phyloP scores from a whole-genome alignment of 495 filamentous ascomycete genomes.

The Staphylotrichum longicolle region DNA sequence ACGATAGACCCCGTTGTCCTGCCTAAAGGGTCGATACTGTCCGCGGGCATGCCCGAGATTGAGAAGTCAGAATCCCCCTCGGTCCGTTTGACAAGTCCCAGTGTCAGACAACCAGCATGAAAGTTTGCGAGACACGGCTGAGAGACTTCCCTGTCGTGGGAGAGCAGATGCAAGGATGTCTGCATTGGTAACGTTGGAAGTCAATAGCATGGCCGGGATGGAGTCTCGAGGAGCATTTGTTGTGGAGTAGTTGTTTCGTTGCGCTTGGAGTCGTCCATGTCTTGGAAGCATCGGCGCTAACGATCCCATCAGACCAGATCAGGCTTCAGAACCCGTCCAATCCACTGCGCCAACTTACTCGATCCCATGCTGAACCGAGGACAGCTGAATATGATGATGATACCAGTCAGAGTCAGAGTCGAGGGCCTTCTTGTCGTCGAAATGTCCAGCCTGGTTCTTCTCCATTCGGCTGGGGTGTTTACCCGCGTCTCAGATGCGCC shows the following conservation, averaged over 20 bases:
- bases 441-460: no score
- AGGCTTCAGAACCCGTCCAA: no score
- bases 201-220: no score
- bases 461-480: constrained; percentile 27
- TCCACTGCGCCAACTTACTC: no score
- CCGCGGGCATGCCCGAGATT: background rate
- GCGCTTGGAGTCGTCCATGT: background rate
- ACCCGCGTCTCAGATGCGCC: constrained; percentile 32
- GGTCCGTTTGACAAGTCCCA: constrained; percentile 3
- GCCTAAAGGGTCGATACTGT: background rate
- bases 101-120: background rate
- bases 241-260: background rate
- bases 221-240: background rate
- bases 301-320: background rate
- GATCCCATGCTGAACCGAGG: no score
- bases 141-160: background rate
- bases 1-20: background rate
- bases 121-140: constrained; percentile 1
- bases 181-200: no score
- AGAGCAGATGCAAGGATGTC: no score
- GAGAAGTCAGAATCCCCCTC: background rate
- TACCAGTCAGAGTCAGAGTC: no score
- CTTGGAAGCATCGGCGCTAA: background rate
- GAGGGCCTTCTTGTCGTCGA: no score
- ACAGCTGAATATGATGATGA: no score